Evolutionary conservation across 352 stramenopile genomes (phyloP), one percentile per base, ranked within the genome.

Genomic region (Thalassiosira sp.): DNA sequence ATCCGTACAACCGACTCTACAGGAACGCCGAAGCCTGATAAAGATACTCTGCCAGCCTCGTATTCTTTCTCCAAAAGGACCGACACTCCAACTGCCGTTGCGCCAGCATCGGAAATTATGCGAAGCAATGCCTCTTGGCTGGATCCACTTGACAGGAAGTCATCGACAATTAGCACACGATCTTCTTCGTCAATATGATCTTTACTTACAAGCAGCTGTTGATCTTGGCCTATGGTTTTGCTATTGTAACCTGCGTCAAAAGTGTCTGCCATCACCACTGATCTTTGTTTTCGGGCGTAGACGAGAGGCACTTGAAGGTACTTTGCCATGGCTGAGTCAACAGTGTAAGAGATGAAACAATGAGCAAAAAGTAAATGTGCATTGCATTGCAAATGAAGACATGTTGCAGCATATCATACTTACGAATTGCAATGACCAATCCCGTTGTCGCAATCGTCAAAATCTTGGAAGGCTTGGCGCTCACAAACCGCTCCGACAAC

Each of bases 61-160:
- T 93, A 94, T n/a, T 83, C 82, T 53, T 93, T 94, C 73, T 94
- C 89, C n/a, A 94, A 67, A 10, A 94, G 70, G 2, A 93, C 87
- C 0, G 72, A 87, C 15, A 94, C 84, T 13, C 89, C 89, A 20
- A 93, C 82, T 25, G 82, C 68, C n/a, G 72, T 85, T 8, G 89
- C 89, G 15, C 84, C 89, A 5, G 89, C 73, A 22, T 93, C 88
- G 24, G 73, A 84, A 35, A 93, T 72, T 22, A 94, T 92, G 10
- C 84, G 64, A 48, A 94, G 59, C 42, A 94, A 62, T 46, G 89
- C 89, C 68, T 93, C 89, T 67, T 94, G 89, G 52, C 83, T 88
- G 5, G 79, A 78, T 20, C 89, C 89, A 59, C 84, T 89, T 6
- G 82, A 91, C 16, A 94, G 76, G 79, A 94, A 93, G 48, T 94